phyloP scores from a whole-genome alignment of 73 alveolate species.

The Blepharisma japonicum region DNA sequence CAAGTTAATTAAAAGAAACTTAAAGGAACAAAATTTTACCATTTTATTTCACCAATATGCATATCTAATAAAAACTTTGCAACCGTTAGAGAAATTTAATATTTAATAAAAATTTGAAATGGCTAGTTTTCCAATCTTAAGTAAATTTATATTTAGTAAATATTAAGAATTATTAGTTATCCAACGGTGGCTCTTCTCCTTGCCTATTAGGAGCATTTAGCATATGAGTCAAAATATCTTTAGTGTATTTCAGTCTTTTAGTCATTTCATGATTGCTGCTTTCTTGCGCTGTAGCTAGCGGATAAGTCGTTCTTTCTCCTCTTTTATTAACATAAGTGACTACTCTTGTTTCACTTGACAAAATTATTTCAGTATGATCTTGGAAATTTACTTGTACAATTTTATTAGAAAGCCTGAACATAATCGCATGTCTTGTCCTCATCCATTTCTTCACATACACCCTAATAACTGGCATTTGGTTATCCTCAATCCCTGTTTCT shows the following conservation, averaged over 20 bases:
- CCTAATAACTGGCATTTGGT: constrained; percentile 9
- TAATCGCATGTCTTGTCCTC: constrained; percentile 93
- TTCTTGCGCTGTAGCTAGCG: constrained; percentile 87
- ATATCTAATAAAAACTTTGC: too few relatives aligned
- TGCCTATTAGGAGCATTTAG: constrained; percentile 24
- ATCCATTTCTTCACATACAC: constrained; percentile 95
- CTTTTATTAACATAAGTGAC: constrained; percentile 95
- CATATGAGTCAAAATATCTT: constrained; percentile 83
- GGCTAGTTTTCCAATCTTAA: too few relatives aligned
- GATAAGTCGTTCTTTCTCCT: constrained; percentile 92
- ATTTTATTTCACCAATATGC: too few relatives aligned
- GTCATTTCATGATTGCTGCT: constrained; percentile 92
- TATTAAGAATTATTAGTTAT: too few relatives aligned
- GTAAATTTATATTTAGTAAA: too few relatives aligned
- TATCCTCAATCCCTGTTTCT: background rate
- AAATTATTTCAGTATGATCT: constrained; percentile 93
- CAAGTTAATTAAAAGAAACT: too few relatives aligned
- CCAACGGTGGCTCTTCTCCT: background rate
- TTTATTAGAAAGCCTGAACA: constrained; percentile 95
- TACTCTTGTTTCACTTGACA: constrained; percentile 83
- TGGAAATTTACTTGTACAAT: constrained; percentile 95
- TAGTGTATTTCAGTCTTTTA: constrained; percentile 93
- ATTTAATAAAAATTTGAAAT: too few relatives aligned
- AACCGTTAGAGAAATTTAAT: too few relatives aligned
- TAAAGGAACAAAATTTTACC: too few relatives aligned